Conservation (phyloP, 2,329 filamentous ascomycete species). For the Exserohilum rostratum region DNA sequence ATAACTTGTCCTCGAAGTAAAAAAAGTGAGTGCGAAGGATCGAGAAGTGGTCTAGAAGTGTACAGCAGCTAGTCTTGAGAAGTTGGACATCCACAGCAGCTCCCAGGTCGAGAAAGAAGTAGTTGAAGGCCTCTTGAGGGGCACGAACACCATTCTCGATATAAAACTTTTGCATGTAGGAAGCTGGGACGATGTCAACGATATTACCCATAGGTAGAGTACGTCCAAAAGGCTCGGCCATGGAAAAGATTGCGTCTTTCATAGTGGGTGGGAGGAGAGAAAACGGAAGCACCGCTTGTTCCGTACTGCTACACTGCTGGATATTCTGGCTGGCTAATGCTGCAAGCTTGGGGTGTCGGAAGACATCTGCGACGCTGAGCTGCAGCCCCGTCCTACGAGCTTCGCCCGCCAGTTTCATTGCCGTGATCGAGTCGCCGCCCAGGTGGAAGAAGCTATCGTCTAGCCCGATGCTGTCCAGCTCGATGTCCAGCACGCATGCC, state of each 20-base stretch:
- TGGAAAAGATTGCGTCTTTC: slow-evolving; percentile 34
- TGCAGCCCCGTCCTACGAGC: background rate
- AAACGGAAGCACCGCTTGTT: too few species aligned
- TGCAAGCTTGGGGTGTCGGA: background rate
- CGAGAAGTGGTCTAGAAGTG: background rate
- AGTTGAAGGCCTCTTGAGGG: background rate
- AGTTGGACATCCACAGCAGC: background rate
- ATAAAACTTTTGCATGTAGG: background rate
- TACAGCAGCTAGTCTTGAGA: background rate
- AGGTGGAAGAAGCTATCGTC: slow-evolving; percentile 18
- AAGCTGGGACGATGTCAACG: background rate
- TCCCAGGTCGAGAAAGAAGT: slow-evolving; percentile 1
- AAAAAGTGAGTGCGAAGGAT: background rate
- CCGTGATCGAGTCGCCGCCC: slow-evolving; percentile 16
- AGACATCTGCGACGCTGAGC: background rate
- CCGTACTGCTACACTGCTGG: too few species aligned
- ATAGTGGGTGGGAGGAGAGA: too few species aligned
- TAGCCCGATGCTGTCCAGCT: slow-evolving; percentile 5
- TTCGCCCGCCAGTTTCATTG: slow-evolving; percentile 14
- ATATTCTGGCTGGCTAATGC: too few species aligned
- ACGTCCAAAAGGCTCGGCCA: background rate
- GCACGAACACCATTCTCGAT: background rate
- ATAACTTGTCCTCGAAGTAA: background rate
- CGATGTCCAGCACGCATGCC: slow-evolving; percentile 6
- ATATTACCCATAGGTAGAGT: background rate